Base-by-base conservation (phyloP, 192 early-diverging fungal species). In the Helicostylum pulchrum region DNA sequence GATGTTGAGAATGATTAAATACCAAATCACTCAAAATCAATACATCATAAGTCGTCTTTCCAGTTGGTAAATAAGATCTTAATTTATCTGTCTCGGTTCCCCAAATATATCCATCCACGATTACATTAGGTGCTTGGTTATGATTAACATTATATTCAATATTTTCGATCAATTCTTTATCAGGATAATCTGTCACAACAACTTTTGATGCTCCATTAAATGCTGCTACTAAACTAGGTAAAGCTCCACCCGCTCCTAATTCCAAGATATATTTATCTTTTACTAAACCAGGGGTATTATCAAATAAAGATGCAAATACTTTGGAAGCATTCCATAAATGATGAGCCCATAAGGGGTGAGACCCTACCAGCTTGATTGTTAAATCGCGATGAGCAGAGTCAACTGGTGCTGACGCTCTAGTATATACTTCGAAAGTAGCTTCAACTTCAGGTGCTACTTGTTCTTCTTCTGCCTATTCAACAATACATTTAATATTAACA, bases 311-410 rank as follows among this genome's bases (percentile, higher is more conserved):
- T 31, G 92, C 84, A 80, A 95, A 84, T 32, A 82, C 83, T 68
- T 89, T 86, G 46, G 91, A 90, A 3, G 94, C 92, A 62, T 97
- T 97, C 94, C 94, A 97, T 30, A 97, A 81, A 47, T 87, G 76
- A 68, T 97, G 94, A 14, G 82, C 92, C 92, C 92, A 93, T 1
- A 96, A 79, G 39, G 90, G 88, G 61, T 92, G 90, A 10, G 83
- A 78, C 31, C 90, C 90, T 20, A 92, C 80, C 4, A 90, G 77
- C 12, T 82, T 80, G 26, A 90, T 68, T 44, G 62, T 74, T 36
- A 90, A 74, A 23, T 39, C 65, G 23, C 66, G 70, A 6, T 26
- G 30, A 4, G 51, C 42, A 0, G 77, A 75, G 46, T 10, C 36
- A 39, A 39, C 36, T 39, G 66, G 62, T 50, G 77, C 70, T 8